A percentile compares a stretch with the other conserved stretches of the same genome.
Evolutionary conservation across 2,329 filamentous ascomycete genomes (phyloP).

Genomic region (Neopestalotiopsis sp.): DNA sequence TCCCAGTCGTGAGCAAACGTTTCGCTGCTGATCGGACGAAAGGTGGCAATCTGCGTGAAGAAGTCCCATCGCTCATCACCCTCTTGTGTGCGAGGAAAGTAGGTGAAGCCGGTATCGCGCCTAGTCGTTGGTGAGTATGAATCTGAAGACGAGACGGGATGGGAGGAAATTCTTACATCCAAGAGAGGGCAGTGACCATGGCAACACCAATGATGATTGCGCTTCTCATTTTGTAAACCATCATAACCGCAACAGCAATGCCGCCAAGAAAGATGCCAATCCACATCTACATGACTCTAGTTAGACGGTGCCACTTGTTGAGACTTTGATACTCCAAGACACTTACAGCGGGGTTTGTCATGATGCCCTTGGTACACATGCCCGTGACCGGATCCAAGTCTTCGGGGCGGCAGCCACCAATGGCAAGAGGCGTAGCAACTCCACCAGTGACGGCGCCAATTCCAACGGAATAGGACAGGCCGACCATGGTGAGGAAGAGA

Average conservation of each 20-base stretch:
- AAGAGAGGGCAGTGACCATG: constrained; percentile 75
- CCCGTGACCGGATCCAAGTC: constrained; percentile 52
- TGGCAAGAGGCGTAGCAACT: constrained; percentile 71
- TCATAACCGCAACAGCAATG: constrained; percentile 79
- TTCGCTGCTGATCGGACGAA: constrained; percentile 71
- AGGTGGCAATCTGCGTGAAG: constrained; percentile 75
- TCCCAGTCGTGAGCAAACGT: constrained; percentile 72
- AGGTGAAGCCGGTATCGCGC: constrained; percentile 72
- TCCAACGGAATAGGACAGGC: constrained; percentile 78
- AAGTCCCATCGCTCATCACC: constrained; percentile 72
- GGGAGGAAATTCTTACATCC: constrained; percentile 62
- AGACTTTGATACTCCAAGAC: not conserved
- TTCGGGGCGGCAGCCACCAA: constrained; percentile 74
- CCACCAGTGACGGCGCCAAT: constrained; percentile 83
- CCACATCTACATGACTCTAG: constrained; percentile 66
- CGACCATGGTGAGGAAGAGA: constrained; percentile 68
- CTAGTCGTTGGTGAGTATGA: constrained; percentile 39
- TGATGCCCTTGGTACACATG: constrained; percentile 65
- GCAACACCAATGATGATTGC: constrained; percentile 77
- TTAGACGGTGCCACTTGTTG: not conserved
- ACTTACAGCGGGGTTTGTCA: constrained; percentile 75
- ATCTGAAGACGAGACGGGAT: constrained; percentile 17
- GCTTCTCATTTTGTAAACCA: constrained; percentile 78
- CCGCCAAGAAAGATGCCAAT: constrained; percentile 83
- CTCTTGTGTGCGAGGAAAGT: constrained; percentile 71